Evolutionary conservation across 306 rosid species (phyloP).

Genomic region (Citrullus colocynthis): DNA sequence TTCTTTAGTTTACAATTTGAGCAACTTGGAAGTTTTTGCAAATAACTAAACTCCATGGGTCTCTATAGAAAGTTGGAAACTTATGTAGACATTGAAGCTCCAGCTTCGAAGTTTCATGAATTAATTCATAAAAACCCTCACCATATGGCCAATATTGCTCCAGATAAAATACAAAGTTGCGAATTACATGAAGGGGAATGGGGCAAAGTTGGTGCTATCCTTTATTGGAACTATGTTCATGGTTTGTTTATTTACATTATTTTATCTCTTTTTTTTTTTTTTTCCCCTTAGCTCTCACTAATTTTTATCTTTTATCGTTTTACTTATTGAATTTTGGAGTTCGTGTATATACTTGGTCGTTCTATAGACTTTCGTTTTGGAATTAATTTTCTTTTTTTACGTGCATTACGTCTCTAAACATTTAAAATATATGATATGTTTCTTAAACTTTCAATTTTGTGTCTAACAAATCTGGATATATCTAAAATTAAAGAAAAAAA

Average conservation of each 20-base stretch:
- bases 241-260: background rate
- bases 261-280: background rate
- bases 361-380: too few species aligned
- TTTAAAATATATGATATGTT: too few species aligned
- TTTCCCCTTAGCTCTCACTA: too few species aligned
- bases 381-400: too few species aligned
- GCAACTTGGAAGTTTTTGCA: background rate
- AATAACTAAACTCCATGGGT: background rate
- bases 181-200: slow-evolving; percentile 7
- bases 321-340: too few species aligned
- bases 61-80: background rate
- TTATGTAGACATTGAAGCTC: background rate
- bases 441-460: too few species aligned
- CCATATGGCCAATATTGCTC: background rate
- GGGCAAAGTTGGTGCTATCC: background rate
- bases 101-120: slow-evolving; percentile 1
- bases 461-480: too few species aligned
- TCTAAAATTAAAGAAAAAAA: too few species aligned
- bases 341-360: too few species aligned
- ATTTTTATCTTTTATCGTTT: too few species aligned
- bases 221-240: slow-evolving; percentile 1
- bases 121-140: background rate
- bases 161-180: background rate
- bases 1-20: background rate
- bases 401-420: too few species aligned